A percentile compares a stretch with the other conserved stretches of the same genome.
Evolutionary conservation across 192 early-diverging fungal genomes (phyloP).

Genomic region (Coemansia sp.): DNA sequence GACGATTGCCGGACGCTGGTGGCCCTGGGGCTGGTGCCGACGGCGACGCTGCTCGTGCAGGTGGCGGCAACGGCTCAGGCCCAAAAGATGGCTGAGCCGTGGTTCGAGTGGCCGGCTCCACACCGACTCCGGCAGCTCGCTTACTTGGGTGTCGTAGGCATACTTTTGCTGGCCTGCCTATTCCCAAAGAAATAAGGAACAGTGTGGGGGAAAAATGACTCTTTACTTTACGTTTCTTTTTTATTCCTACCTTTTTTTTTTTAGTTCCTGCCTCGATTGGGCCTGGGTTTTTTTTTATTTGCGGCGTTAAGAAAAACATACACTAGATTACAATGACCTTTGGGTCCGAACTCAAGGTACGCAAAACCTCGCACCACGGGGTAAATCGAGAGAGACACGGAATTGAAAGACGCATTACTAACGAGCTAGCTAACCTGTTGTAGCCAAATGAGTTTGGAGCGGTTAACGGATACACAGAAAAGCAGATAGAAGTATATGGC

Average conservation of each 20-base stretch:
- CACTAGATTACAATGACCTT: slow-evolving; percentile 35
- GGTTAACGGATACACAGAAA: slow-evolving; percentile 44
- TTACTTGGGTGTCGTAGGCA: slow-evolving; percentile 1
- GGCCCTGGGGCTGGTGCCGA: slow-evolving; percentile 26
- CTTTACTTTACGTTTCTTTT: not conserved
- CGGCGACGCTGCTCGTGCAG: slow-evolving; percentile 27
- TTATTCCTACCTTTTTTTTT: not conserved
- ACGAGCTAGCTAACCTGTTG: not conserved
- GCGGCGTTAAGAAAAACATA: not conserved
- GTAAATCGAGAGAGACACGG: not conserved
- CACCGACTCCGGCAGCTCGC: not conserved
- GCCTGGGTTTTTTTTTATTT: not conserved
- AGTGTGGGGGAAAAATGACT: not conserved
- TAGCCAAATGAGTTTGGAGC: slow-evolving; percentile 54
- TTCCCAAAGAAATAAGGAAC: not conserved
- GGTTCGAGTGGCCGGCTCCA: not conserved
- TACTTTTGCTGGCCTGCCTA: not conserved
- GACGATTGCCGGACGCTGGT: slow-evolving; percentile 11
- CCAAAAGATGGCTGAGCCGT: not conserved
- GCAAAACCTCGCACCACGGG: not conserved
- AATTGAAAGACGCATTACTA: not conserved
- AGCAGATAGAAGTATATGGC: slow-evolving; percentile 37
- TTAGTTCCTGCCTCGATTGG: not conserved
- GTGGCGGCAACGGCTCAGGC: not conserved
- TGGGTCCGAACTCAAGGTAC: slow-evolving; percentile 52